Evolutionary conservation across 2,329 filamentous ascomycete genomes (phyloP).

Genomic region (Teratosphaeria zuluensis): DNA sequence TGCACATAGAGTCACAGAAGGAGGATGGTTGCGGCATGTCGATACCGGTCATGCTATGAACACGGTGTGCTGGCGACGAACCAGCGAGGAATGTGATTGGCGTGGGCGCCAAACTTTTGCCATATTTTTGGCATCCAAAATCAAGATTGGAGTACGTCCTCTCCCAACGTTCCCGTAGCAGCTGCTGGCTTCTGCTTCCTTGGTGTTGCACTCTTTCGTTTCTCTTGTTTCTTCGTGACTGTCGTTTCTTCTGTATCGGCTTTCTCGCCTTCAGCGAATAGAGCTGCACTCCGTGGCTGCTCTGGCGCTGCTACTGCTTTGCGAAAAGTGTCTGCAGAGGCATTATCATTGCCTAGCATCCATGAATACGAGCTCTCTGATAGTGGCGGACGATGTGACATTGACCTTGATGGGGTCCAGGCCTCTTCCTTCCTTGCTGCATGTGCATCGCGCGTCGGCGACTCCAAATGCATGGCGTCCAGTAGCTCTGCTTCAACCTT

Average conservation of each 20-base stretch:
- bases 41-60: neutral
- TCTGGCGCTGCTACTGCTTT: neutral
- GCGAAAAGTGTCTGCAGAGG: neutral
- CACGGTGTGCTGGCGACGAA: neutral
- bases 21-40: neutral
- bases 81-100: neutral
- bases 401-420: neutral
- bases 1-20: neutral
- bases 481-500: neutral
- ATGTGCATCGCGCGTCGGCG: neutral
- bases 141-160: neutral
- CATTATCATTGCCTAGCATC: conserved; percentile 50
- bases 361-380: conserved; percentile 64
- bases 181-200: neutral
- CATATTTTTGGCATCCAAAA: neutral
- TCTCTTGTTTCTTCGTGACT: neutral
- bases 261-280: neutral
- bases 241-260: neutral
- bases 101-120: neutral
- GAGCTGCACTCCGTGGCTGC: neutral
- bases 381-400: conserved; percentile 47
- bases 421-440: neutral
- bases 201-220: neutral
- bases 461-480: neutral
- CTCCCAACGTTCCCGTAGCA: neutral